Base-by-base conservation (phyloP, 352 stramenopile species). In the Phytophthora kernoviae region DNA sequence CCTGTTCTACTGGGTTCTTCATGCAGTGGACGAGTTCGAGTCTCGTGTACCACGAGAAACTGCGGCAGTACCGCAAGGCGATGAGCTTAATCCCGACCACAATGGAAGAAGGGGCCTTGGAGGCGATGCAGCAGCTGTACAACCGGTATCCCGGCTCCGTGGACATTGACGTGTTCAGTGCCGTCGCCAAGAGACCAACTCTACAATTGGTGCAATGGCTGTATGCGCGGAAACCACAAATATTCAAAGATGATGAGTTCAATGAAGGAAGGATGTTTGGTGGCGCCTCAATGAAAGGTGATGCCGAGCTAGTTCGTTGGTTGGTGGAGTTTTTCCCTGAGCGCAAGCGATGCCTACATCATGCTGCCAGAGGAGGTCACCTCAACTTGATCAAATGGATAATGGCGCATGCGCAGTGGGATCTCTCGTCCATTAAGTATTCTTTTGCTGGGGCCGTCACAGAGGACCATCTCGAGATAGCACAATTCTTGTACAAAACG, bases 151-250 rank as follows among this genome's bases (percentile, higher is more conserved):
- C 21, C 27, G 22, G 7, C 7, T 26, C 6, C 26, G 10, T 60
- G 32, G 53, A 60, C 20, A 1, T 2, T 17, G 18, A 22, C 2
- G n/a, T n/a, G 17, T 14, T 60, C 14, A 18, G 24, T 17, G 42
- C 33, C 10, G 33, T 40, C 4, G 32, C 20, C 45, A 26, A 45
- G 14, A 46, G 45, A 22, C 30, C 53, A 21, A 43, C 44, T 30
- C 30, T 60, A n/a, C 50, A 54, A n/a, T 60, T 41, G 53, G 15
- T 60, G 9, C 50, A 54, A n/a, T 60, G 53, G 53, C 21, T 60
- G 9, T 12, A 40, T 32, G 10, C 30, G 18, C 14, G 27, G 11
- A 37, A 53, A 5, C 42, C 42, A 5, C 2, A 14, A 26, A 17
- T 32, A 14, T 14, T 47, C 2, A 32, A n/a, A 52, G 53, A 14